Conservation (phyloP, 169 alveolate species). For the Cryptosporidium bovis region DNA sequence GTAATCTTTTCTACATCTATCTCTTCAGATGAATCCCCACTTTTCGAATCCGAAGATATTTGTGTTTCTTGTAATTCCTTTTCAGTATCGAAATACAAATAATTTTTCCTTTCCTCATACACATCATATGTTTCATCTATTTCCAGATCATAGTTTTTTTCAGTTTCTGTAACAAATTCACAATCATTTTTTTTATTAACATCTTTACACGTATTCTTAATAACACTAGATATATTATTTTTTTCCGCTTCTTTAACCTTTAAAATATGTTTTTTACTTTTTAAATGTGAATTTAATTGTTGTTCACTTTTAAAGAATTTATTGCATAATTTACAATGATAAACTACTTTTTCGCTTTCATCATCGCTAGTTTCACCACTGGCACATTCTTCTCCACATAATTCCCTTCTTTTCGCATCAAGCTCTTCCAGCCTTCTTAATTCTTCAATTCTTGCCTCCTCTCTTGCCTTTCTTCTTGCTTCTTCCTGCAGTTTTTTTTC, state of each 20-base stretch:
- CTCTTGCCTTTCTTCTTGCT: constrained; percentile 38
- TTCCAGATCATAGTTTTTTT: neutral
- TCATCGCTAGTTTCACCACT: neutral
- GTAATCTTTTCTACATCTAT: constrained; percentile 27
- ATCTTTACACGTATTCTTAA: constrained; percentile 3
- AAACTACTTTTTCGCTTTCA: constrained; percentile 54
- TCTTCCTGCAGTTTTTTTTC: constrained; percentile 63
- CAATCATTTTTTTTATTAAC: constrained; percentile 13
- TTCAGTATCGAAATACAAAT: constrained; percentile 11
- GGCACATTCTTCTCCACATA: neutral
- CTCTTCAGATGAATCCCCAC: neutral
- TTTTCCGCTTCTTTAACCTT: constrained; percentile 49
- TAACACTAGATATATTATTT: neutral
- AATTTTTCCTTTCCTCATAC: constrained; percentile 35
- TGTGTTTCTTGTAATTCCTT: neutral
- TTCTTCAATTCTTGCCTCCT: constrained; percentile 75
- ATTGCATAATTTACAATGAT: constrained; percentile 80
- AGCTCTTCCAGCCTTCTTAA: constrained; percentile 74
- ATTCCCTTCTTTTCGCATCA: constrained; percentile 58
- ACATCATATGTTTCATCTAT: neutral
- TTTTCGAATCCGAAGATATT: neutral
- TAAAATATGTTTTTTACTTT: constrained; percentile 80
- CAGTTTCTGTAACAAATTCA: neutral
- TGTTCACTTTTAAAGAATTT: constrained; percentile 79
- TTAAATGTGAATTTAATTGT: constrained; percentile 79